A percentile compares a stretch with the other conserved stretches of the same genome.
These are phyloP conservation scores for Phytophthora idaei DNA, from an alignment of 352 stramenopile genomes.

Conservation along the genomic window DNA sequence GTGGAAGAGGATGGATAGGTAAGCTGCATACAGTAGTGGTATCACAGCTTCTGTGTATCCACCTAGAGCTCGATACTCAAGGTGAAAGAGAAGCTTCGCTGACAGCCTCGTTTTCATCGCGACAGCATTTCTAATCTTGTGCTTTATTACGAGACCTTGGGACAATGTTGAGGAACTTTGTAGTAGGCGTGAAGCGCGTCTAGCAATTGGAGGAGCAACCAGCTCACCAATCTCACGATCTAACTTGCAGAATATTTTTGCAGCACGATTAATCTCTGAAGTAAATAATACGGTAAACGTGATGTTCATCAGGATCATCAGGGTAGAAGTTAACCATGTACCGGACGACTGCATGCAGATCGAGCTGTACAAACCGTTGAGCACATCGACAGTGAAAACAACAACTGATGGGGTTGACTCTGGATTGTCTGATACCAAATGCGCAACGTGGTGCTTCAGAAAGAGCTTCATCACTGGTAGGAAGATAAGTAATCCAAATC, in stretches of 20 bases:
- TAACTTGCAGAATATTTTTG: conserved; percentile 4
- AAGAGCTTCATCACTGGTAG: conserved; percentile 17
- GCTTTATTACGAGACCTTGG: not conserved
- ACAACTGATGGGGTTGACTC: conserved; percentile 16
- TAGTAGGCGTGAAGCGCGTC: conserved; percentile 6
- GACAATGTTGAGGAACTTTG: too few species aligned
- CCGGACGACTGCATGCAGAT: conserved; percentile 21
- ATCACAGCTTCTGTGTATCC: conserved; percentile 19
- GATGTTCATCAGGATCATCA: conserved; percentile 19
- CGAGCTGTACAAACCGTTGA: not conserved
- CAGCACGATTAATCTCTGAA: conserved; percentile 16
- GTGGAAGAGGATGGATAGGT: conserved; percentile 10
- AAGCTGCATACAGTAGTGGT: conserved; percentile 15
- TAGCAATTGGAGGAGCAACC: not conserved
- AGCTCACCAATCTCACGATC: not conserved
- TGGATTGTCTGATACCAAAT: conserved; percentile 2
- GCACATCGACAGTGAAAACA: not conserved
- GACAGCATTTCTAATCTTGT: not conserved
- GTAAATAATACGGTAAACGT: conserved; percentile 8
- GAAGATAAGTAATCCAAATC: conserved; percentile 11
- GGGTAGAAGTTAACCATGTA: conserved; percentile 10
- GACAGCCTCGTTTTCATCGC: conserved; percentile 10
- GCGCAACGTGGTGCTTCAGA: conserved; percentile 15
- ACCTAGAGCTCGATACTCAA: conserved; percentile 22
- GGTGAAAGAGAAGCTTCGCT: conserved; percentile 14